Evolutionary conservation across 441 rosid genomes (phyloP), one percentile per base, ranked within the genome.

Genomic region (Erodium trifolium): DNA sequence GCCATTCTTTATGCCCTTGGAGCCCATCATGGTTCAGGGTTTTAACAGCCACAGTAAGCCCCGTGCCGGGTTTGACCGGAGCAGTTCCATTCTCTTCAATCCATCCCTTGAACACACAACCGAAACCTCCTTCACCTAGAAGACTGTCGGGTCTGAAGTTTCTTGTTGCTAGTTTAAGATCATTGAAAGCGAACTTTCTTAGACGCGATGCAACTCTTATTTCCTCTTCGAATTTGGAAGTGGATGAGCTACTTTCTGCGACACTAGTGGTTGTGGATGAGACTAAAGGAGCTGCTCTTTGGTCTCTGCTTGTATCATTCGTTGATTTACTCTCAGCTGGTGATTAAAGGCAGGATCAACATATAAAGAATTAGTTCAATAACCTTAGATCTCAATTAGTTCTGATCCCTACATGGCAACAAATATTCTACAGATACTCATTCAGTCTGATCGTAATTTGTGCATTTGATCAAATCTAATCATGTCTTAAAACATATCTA

Each of bases 1-100:
- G 78, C 85, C 85, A 82, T 68, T 82, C 85, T 71, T 82, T 79
- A 65, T 82, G 85, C 68, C 85, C 85, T 80, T 82, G 85, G 63
- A 82, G 83, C 43, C 85, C 85, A 66, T 82, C 85, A 43, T 80
- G 83, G 59, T 82, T 82, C 62, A 82, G 85, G 27, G 82, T 82
- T 67, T 82, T 82, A 59, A 82, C 83, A 0, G 85, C 85, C 68
- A 82, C 85, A 13, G 85, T 82, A 47, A 82, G 82, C 51, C 85
- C 85, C 34, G 85, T 82, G 29, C 85, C 85, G 1, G 85, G 85
- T 78, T 80, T 82, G 73, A 82, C 85, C 55, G 85, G 83, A 59
- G 83, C 85, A 55, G 34, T 31, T 31, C 34, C 34, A 3, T 31
- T 31, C 34, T 31, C 34, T 31, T 31, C 34, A 2, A 31, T 31